These are phyloP conservation scores for Blumeriella jaapii DNA, from an alignment of 2,329 filamentous ascomycete genomes.

Conservation along the genomic window DNA sequence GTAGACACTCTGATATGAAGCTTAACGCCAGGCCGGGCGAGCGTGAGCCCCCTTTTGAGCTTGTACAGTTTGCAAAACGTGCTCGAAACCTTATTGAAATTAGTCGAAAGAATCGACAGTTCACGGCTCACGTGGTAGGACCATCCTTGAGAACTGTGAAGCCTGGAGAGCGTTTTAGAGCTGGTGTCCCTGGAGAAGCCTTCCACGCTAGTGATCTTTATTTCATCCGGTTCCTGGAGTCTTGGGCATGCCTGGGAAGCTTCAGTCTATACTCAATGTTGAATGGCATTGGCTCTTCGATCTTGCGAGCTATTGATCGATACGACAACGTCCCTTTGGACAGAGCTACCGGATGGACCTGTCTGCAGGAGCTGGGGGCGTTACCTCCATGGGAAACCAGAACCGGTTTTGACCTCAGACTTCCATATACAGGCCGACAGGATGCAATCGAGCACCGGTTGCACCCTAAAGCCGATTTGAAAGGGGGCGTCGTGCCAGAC, in stretches of 20 bases:
- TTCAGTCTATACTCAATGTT: conserved; percentile 42
- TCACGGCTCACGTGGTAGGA: conserved; percentile 38
- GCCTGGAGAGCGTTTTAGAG: conserved; percentile 5
- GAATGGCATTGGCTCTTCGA: conserved; percentile 48
- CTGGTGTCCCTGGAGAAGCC: conserved; percentile 7
- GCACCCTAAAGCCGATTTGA: neutral
- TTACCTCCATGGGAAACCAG: conserved; percentile 61
- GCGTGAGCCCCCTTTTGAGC: neutral
- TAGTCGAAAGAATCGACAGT: conserved; percentile 38
- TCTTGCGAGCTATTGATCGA: conserved; percentile 49
- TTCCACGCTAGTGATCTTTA: conserved; percentile 8
- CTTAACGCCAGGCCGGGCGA: neutral
- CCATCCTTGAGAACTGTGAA: conserved; percentile 22
- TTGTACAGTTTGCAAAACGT: conserved; percentile 35
- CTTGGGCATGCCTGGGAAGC: conserved; percentile 48
- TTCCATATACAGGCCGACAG: conserved; percentile 36
- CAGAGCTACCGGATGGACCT: conserved; percentile 43
- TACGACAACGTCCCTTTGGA: conserved; percentile 42
- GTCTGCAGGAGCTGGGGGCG: conserved; percentile 65
- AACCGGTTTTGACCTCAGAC: conserved; percentile 46
- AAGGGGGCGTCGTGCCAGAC: conserved; percentile 28
- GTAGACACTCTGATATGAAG: conserved; percentile 34
- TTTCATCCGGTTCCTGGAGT: conserved; percentile 52
- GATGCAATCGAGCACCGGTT: conserved; percentile 2
- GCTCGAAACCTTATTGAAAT: conserved; percentile 39